Percentiles rank a stretch among this genome's conserved stretches.
Conservation (phyloP, 495 filamentous ascomycete genomes). For the Neurospora sp. region DNA sequence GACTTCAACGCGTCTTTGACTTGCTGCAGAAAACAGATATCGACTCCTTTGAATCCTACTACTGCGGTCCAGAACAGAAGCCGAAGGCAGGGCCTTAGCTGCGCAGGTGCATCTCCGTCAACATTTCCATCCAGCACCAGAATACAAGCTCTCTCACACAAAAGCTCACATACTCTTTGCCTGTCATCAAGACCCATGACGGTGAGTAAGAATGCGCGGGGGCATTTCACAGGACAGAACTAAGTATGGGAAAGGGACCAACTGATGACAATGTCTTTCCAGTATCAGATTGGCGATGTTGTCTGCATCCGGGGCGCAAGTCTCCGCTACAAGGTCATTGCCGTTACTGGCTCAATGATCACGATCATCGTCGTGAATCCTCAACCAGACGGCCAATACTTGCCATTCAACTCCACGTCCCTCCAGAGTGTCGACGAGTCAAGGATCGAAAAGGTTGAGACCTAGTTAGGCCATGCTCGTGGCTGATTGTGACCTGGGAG, state of each 20-base stretch:
- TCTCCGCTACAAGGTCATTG: constrained; percentile 17
- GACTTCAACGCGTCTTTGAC: neutral
- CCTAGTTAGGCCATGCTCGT: neutral
- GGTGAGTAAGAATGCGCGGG: neutral
- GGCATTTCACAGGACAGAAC: neutral
- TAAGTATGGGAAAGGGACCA: neutral
- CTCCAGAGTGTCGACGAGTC: constrained; percentile 16
- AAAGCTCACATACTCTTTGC: neutral
- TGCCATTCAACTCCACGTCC: constrained; percentile 9
- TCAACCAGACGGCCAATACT: constrained; percentile 14
- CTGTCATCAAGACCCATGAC: neutral
- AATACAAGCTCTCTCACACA: neutral
- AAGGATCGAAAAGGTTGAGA: constrained; percentile 11
- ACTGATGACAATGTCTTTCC: neutral
- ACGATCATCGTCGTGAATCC: constrained; percentile 19
- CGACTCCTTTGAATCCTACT: neutral
- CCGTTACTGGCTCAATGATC: constrained; percentile 11
- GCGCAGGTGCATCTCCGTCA: neutral
- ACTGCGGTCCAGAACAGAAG: neutral
- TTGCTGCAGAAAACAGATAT: neutral
- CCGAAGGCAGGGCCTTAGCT: neutral
- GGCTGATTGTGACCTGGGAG: neutral
- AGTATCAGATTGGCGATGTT: constrained; percentile 7
- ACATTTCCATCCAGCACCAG: neutral
- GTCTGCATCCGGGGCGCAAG: constrained; percentile 13